Evolutionary conservation across 352 stramenopile genomes (phyloP).

Genomic region (Globisporangium parvum): DNA sequence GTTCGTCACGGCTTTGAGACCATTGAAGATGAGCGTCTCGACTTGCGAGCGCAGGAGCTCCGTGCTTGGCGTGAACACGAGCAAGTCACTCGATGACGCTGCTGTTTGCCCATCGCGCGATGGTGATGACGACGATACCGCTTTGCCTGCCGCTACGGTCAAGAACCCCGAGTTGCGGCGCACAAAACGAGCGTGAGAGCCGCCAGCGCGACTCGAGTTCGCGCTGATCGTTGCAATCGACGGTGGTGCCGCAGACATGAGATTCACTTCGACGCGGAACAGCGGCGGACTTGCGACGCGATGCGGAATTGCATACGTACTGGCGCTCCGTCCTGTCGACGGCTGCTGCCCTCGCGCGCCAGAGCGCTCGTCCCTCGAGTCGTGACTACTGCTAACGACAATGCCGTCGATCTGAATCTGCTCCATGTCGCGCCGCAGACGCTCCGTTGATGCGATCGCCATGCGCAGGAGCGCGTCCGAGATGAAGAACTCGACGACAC

Average conservation of each 20-base stretch:
- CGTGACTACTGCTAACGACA: neutral
- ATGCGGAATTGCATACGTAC: neutral
- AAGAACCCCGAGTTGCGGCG: constrained; percentile 19
- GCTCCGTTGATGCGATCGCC: constrained; percentile 51
- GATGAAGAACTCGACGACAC: constrained; percentile 89
- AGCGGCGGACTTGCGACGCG: constrained; percentile 21
- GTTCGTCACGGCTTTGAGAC: constrained; percentile 58
- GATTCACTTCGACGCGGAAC: constrained; percentile 70
- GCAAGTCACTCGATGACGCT: constrained; percentile 18
- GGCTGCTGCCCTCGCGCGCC: neutral
- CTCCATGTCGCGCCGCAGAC: constrained; percentile 33
- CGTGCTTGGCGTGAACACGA: constrained; percentile 44
- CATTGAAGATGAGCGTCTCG: constrained; percentile 64
- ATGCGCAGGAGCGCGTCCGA: constrained; percentile 70
- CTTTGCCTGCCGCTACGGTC: constrained; percentile 7
- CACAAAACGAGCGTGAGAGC: constrained; percentile 7
- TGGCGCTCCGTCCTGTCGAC: neutral
- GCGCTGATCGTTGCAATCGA: constrained; percentile 6
- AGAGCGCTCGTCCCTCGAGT: neutral
- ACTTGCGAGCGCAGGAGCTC: constrained; percentile 60
- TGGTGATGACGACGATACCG: neutral
- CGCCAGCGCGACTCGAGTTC: neutral
- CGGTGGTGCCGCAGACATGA: constrained; percentile 19
- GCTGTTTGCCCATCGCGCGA: neutral
- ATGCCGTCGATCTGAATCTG: constrained; percentile 30